These are phyloP conservation scores for Tolypocladium nubicola DNA, from an alignment of 2,329 filamentous ascomycete genomes.

Conservation along the genomic window DNA sequence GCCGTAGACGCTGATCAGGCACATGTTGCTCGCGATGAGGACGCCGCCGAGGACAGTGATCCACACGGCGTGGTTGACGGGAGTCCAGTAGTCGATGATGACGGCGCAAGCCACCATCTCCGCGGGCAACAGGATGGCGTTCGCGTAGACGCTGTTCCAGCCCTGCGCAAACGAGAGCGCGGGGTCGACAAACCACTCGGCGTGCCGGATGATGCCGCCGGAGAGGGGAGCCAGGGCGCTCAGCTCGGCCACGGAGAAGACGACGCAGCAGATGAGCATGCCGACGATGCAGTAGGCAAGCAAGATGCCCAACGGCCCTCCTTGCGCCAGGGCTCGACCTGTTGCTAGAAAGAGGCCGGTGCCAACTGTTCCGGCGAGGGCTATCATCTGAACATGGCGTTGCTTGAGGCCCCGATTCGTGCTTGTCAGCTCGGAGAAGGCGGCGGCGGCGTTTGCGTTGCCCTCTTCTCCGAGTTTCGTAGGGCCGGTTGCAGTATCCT, in stretches of 20 bases:
- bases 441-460: conserved; percentile 2
- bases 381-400: conserved; percentile 40
- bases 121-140: conserved; percentile 40
- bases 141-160: conserved; percentile 40
- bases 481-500: too few relatives aligned
- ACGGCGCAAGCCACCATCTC: conserved; percentile 43
- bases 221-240: conserved; percentile 50
- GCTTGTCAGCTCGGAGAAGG: conserved; percentile 4
- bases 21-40: conserved; percentile 40
- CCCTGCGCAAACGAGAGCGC: conserved; percentile 40
- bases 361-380: conserved; percentile 36
- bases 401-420: conserved; percentile 7
- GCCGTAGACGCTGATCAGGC: conserved; percentile 46
- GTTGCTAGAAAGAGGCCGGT: conserved; percentile 63
- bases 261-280: conserved; percentile 33
- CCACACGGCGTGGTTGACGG: conserved; percentile 43
- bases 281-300: conserved; percentile 46
- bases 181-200: conserved; percentile 50
- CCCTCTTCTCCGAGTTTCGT: too few relatives aligned
- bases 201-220: conserved; percentile 53
- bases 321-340: conserved; percentile 46
- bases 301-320: conserved; percentile 41
- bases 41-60: conserved; percentile 43
- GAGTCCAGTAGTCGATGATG: conserved; percentile 32
- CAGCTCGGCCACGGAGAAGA: conserved; percentile 50